Percentiles rank a stretch among this genome's conserved stretches.
phyloP scores from a whole-genome alignment of 2,329 filamentous ascomycete species.

The Tolypocladium nubicola region DNA sequence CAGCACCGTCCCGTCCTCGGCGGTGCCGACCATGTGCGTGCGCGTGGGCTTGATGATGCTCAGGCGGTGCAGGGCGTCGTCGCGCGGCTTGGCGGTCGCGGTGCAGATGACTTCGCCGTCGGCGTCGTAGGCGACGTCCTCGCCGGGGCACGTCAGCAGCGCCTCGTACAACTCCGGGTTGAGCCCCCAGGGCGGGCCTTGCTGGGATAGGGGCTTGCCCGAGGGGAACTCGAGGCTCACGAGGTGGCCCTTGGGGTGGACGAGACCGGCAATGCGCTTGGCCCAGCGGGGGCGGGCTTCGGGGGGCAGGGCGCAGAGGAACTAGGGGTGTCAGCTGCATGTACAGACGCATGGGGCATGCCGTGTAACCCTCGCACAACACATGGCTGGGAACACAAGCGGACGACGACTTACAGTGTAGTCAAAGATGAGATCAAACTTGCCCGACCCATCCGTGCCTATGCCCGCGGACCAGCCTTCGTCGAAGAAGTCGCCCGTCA shows the following conservation, averaged over 20 bases:
- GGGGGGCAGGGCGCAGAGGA: slow-evolving; percentile 51
- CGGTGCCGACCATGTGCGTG: slow-evolving; percentile 37
- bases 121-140: slow-evolving; percentile 48
- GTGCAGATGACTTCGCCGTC: slow-evolving; percentile 30
- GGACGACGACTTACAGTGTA: slow-evolving; percentile 40
- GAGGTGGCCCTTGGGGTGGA: slow-evolving; percentile 38
- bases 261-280: slow-evolving; percentile 36
- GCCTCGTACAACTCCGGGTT: slow-evolving; percentile 60
- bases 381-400: not conserved
- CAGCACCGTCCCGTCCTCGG: slow-evolving; percentile 31
- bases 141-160: slow-evolving; percentile 60
- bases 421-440: slow-evolving; percentile 58
- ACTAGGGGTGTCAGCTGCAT: slow-evolving; percentile 26
- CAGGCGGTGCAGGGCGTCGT: slow-evolving; percentile 30
- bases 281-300: slow-evolving; percentile 43
- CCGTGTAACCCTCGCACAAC: not conserved
- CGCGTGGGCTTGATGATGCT: slow-evolving; percentile 38
- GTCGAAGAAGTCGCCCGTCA: slow-evolving; percentile 57
- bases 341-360: not conserved
- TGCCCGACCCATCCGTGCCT: slow-evolving; percentile 26
- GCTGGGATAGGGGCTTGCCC: slow-evolving; percentile 51
- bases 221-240: slow-evolving; percentile 70
- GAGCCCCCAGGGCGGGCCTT: slow-evolving; percentile 65
- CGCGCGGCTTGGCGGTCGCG: slow-evolving; percentile 22
- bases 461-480: slow-evolving; percentile 41